Conservation (phyloP, 805 yeast species). For the Candida vaughaniae region DNA sequence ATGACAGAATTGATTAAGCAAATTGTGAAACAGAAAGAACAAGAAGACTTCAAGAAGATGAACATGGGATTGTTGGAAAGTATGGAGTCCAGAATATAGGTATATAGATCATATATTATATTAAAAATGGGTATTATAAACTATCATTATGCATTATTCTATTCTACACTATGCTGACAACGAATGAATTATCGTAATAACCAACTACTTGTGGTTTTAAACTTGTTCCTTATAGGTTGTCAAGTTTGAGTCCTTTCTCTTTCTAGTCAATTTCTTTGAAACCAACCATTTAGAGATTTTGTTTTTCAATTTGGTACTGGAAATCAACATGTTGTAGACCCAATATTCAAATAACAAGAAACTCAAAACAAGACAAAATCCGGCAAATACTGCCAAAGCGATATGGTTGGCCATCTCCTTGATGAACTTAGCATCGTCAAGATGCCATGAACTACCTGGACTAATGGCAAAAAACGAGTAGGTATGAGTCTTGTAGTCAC, state of each 20-base stretch:
- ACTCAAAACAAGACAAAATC: slow-evolving; percentile 55
- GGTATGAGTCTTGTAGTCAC: slow-evolving; percentile 62
- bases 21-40: slow-evolving; percentile 55
- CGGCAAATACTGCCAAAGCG: slow-evolving; percentile 65
- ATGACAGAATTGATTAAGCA: slow-evolving; percentile 64
- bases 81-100: slow-evolving; percentile 2
- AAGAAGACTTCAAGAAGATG: slow-evolving; percentile 38
- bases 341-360: slow-evolving; percentile 38
- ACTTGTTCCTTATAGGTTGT: slow-evolving; percentile 24
- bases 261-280: slow-evolving; percentile 41
- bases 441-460: slow-evolving; percentile 91
- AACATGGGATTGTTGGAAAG: slow-evolving; percentile 7
- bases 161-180: slow-evolving; percentile 8
- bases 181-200: slow-evolving; percentile 2
- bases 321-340: slow-evolving; percentile 31
- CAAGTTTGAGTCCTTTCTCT: slow-evolving; percentile 57
- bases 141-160: slow-evolving; percentile 9
- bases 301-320: slow-evolving; percentile 6
- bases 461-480: slow-evolving; percentile 71
- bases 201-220: neutral
- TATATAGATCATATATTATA: too few species aligned
- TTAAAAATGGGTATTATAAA: too few species aligned
- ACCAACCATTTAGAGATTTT: slow-evolving; percentile 8
- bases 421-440: slow-evolving; percentile 80
- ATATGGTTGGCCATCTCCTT: slow-evolving; percentile 74